Evolutionary conservation across 805 yeast genomes (phyloP), one percentile per base, ranked within the genome.

Genomic region (Metschnikowia amazonensis): DNA sequence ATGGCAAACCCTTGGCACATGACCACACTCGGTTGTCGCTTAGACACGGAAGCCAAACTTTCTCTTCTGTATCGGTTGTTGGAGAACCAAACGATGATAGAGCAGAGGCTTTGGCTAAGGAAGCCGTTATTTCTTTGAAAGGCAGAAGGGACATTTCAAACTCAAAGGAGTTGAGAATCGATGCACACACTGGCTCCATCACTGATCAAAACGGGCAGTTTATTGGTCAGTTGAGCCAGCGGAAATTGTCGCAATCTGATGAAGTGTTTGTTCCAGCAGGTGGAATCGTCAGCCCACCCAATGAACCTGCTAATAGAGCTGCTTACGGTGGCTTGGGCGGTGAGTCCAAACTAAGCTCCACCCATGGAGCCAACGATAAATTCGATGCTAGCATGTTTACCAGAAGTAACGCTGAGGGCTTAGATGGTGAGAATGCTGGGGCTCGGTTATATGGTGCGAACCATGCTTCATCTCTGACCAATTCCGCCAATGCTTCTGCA

Each of bases 21-120:
- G 24, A 37, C 5, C 7, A 27, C 8, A 10, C 25, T 8, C 18
- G 18, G 32, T 18, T 27, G 7, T 36, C 41, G 3, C 18, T n/a
- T 11, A 37, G 18, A 8, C 41, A 37, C n/a, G 27, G 18, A 18
- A 13, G 29, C 11, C 21, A 30, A 11, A 11, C 43, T 5, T 37
- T 58, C 36, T 58, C 64, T 14, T 55, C 59, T 33, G 70, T 67
- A 4, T 60, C 64, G 9, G 70, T 67, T 17, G 57, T 56, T 44
- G 69, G 68, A 16, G 58, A 55, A 25, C 51, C 46, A 16, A 61
- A 59, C 46, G 53, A 56, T 23, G 45, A 45, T 4, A 53, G 58
- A 16, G 70, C 72, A 2, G 57, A 60, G 11, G 21, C 32, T 8
- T 50, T 65, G 43, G 71, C 72, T 27, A 45, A 52, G 21, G 50